Conservation (phyloP, 495 filamentous ascomycete genomes). For the Penicillium malachiteum region DNA sequence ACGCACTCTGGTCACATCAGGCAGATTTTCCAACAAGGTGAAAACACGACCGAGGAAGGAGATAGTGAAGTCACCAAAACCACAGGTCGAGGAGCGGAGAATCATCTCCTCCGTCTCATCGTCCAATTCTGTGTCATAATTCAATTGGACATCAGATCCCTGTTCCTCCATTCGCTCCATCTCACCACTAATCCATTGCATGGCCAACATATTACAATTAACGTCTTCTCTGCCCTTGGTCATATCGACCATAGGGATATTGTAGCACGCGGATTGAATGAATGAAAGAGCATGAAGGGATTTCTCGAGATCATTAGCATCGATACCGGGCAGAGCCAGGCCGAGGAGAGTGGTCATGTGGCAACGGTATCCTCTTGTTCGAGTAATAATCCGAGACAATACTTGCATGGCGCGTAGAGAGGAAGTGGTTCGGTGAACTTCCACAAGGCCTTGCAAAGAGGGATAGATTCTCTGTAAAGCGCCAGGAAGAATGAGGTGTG, state of each 20-base stretch:
- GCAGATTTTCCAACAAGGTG: constrained; percentile 90
- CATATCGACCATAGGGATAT: constrained; percentile 85
- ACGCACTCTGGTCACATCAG: constrained; percentile 80
- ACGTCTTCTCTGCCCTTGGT: constrained; percentile 67
- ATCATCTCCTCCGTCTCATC: constrained; percentile 89
- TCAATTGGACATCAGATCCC: constrained; percentile 76
- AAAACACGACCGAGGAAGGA: constrained; percentile 92
- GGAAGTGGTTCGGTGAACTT: constrained; percentile 94
- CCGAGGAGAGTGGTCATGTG: constrained; percentile 92
- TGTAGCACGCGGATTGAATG: constrained; percentile 92
- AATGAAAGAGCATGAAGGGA: constrained; percentile 91
- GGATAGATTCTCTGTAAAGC: constrained; percentile 96
- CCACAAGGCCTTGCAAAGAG: constrained; percentile 90
- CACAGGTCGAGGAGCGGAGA: constrained; percentile 91
- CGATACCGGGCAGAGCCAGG: constrained; percentile 89
- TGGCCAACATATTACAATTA: constrained; percentile 72
- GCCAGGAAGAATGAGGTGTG: constrained; percentile 87
- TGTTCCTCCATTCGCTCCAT: constrained; percentile 91
- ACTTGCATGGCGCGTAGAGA: constrained; percentile 88
- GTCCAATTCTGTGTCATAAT: constrained; percentile 78
- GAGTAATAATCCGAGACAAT: constrained; percentile 83
- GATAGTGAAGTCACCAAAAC: constrained; percentile 86
- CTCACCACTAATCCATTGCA: constrained; percentile 91
- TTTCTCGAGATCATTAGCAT: constrained; percentile 97
- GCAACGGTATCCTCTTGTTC: constrained; percentile 88